Percentiles rank a stretch among this genome's conserved stretches.
Conservation (phyloP, 177 flowering plant genomes). For the Telopea speciosissima region DNA sequence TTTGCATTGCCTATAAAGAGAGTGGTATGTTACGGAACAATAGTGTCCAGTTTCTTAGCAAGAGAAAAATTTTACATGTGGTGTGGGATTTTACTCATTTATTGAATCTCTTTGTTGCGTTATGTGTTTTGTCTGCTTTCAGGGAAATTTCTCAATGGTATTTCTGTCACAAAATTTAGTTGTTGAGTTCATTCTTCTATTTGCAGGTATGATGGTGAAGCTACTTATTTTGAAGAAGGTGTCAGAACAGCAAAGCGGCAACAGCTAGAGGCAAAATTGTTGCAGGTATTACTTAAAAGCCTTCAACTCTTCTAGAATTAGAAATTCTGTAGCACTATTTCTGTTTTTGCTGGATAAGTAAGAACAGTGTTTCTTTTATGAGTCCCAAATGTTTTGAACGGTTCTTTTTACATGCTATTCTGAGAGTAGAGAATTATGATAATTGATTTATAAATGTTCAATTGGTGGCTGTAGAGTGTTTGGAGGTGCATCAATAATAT, state of each 20-base stretch:
- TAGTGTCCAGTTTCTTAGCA: too few relatives aligned
- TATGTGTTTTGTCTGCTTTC: too few relatives aligned
- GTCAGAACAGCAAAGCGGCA: conserved; percentile 73
- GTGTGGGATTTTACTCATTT: too few relatives aligned
- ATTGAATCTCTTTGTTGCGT: too few relatives aligned
- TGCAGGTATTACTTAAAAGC: conserved; percentile 40
- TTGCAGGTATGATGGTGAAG: conserved; percentile 79
- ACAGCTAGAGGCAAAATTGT: conserved; percentile 68
- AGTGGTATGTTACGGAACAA: too few relatives aligned
- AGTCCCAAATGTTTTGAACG: too few relatives aligned
- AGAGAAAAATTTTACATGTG: too few relatives aligned
- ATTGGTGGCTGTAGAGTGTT: background rate
- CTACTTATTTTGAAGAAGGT: conserved; percentile 77
- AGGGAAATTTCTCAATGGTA: background rate
- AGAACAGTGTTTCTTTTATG: background rate
- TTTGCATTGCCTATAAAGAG: too few relatives aligned
- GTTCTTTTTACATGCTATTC: background rate
- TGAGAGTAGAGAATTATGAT: background rate
- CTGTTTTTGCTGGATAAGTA: background rate
- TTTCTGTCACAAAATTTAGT: background rate
- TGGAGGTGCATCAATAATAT: background rate
- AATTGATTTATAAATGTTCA: background rate
- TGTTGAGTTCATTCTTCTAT: conserved; percentile 5
- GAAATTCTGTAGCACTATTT: background rate
- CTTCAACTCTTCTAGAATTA: background rate